Conservation (phyloP, 129 eudicot genomes). For the Scalesia atractyloides region DNA sequence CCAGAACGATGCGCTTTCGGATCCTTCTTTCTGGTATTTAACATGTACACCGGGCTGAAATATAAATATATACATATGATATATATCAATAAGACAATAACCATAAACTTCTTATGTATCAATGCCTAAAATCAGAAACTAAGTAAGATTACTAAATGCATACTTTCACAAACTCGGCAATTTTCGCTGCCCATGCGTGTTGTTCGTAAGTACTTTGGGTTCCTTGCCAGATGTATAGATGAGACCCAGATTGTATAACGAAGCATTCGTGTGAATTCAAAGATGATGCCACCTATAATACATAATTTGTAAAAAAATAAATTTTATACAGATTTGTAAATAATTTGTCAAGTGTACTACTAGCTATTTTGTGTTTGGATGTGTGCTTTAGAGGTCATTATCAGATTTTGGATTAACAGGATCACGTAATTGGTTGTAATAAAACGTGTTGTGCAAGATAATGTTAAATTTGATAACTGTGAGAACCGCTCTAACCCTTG, state of each 20-base stretch:
- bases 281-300: slow-evolving; percentile 66
- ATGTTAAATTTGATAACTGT: too few relatives aligned
- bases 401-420: too few relatives aligned
- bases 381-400: too few relatives aligned
- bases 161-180: slow-evolving; percentile 93
- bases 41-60: slow-evolving; percentile 74
- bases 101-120: slow-evolving; percentile 1
- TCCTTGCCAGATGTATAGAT: slow-evolving; percentile 89
- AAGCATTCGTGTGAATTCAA: slow-evolving; percentile 79
- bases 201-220: slow-evolving; percentile 80
- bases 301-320: not conserved
- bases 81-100: not conserved
- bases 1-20: slow-evolving; percentile 95
- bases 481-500: too few relatives aligned
- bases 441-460: too few relatives aligned
- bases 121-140: not conserved
- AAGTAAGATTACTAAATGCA: not conserved
- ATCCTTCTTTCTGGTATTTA: slow-evolving; percentile 92
- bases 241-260: slow-evolving; percentile 79
- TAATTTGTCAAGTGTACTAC: not conserved
- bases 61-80: not conserved
- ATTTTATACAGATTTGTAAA: not conserved
- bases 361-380: too few relatives aligned
- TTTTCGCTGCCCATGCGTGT: slow-evolving; percentile 72
- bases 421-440: too few relatives aligned